A percentile compares a stretch with the other conserved stretches of the same genome.
Evolutionary conservation across 257 asterid genomes (phyloP).

Genomic region (Nicotiana knightiana): DNA sequence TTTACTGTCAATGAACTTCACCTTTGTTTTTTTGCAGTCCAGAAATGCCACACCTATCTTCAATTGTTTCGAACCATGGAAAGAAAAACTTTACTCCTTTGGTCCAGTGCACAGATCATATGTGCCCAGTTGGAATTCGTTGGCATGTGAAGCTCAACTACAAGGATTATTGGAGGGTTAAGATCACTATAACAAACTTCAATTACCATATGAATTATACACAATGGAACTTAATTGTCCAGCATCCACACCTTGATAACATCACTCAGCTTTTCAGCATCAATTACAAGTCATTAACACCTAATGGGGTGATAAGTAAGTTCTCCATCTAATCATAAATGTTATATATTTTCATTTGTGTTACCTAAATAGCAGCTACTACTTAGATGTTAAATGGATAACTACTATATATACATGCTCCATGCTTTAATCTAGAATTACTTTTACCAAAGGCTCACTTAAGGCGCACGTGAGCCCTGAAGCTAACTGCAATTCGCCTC

Average conservation of each 20-base stretch:
- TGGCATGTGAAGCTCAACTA: slow-evolving; percentile 84
- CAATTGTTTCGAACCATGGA: slow-evolving; percentile 54
- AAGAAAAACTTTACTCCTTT: slow-evolving; percentile 54
- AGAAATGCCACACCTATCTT: slow-evolving; percentile 49
- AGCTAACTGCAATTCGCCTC: background rate
- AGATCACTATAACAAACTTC: slow-evolving; percentile 73
- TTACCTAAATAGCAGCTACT: background rate
- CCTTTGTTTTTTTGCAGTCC: slow-evolving; percentile 37
- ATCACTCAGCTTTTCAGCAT: slow-evolving; percentile 76
- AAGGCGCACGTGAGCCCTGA: background rate
- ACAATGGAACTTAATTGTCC: slow-evolving; percentile 68
- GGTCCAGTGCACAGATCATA: slow-evolving; percentile 76
- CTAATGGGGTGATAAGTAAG: slow-evolving; percentile 67
- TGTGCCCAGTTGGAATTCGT: slow-evolving; percentile 83
- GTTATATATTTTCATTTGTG: background rate
- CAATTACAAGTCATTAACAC: slow-evolving; percentile 63
- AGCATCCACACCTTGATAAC: slow-evolving; percentile 80
- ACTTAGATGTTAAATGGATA: background rate
- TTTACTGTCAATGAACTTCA: background rate
- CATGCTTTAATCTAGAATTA: background rate
- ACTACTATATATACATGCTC: too few species aligned
- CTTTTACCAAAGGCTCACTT: background rate
- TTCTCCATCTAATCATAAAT: background rate
- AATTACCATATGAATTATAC: slow-evolving; percentile 70
- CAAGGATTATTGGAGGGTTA: slow-evolving; percentile 82